Base-by-base conservation (phyloP, 2,329 filamentous ascomycete species). In the Orbilia javanica region DNA sequence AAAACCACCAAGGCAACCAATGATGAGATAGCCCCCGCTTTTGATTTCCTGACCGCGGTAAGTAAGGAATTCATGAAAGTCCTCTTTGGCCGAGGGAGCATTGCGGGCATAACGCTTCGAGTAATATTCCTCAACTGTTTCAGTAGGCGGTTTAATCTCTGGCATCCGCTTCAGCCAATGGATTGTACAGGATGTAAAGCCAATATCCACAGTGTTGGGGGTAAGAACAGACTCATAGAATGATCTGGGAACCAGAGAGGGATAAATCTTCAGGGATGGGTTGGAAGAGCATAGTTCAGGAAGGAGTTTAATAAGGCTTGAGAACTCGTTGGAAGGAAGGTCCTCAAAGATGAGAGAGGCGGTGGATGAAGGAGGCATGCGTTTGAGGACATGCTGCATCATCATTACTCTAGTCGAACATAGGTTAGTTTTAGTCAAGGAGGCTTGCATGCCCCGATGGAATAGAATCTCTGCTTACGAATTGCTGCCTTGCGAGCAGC, bases 1-100 rank as follows among this genome's bases (percentile, higher is more conserved):
- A 29, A 31, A 65, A 20, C 39, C 20, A 50, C 46, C 46, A 50
- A 50, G 10, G 11, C 18, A 25, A 27, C 20, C 20, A 13, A 50
- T 50, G 15, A 65, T 13, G 1, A 65, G 36, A 65, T 65, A 20
- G 6, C 60, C 60, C 10, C 60, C 60, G 6, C 22, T 27, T 20
- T 65, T 50, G 60, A 65, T 46, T n/a, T 64, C 60, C 15, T 64
- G 4, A n/a, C 60, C 60, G 10, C 60, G 60, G 4, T 46, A 11
- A 25, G 34, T 29, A 5, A 64, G 60, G 25, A 64, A 64, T 11
- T 44, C 60, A 25, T 18, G 31, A 7, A 64, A 46, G 20, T 64
- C 60, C 60, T 64, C 20, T 27, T 29, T 25, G 3, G 60, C 60
- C 25, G 60, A 36, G 5, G 60, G 34, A 13, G 60, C n/a, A 27